Conservation (phyloP, 2,329 filamentous ascomycete species). For the Acrocalymma vagum region DNA sequence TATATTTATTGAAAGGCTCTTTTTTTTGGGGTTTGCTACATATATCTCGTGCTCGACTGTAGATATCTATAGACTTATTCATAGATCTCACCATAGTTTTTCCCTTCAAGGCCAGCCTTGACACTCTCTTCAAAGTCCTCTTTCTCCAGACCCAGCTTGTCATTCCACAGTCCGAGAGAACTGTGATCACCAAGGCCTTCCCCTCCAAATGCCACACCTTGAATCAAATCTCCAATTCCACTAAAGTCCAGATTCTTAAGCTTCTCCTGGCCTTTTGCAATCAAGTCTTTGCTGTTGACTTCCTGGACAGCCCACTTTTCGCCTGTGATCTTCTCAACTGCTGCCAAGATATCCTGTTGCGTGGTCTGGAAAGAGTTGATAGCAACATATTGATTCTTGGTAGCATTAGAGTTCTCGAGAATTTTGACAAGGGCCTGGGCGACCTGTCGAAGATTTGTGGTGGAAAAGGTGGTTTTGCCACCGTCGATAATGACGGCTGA, state of each 20-base stretch:
- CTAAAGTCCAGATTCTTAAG: conserved; percentile 45
- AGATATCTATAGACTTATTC: no score
- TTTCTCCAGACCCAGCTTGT: conserved; percentile 51
- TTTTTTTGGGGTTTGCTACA: no score
- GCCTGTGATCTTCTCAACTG: conserved; percentile 62
- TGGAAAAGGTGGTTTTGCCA: conserved; percentile 61
- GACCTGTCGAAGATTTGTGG: conserved; percentile 61
- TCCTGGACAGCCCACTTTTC: conserved; percentile 60
- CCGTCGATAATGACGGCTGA: conserved; percentile 65
- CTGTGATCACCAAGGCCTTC: conserved; percentile 34
- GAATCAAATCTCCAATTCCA: conserved; percentile 29
- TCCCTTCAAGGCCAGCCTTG: conserved; percentile 35
- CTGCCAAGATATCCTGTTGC: conserved; percentile 65
- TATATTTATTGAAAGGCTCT: no score
- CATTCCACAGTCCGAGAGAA: conserved; percentile 44
- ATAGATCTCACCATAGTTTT: no score
- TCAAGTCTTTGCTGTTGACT: conserved; percentile 41
- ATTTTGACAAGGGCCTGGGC: conserved; percentile 62
- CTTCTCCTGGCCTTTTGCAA: conserved; percentile 43
- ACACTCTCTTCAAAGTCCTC: conserved; percentile 51
- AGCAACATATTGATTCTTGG: conserved; percentile 66
- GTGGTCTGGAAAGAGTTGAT: conserved; percentile 66
- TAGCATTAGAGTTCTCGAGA: conserved; percentile 59
- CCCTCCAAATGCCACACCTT: conserved; percentile 22
- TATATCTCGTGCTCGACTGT: no score